Conservation (phyloP, 441 rosid species). For the Bruguiera hainesii region DNA sequence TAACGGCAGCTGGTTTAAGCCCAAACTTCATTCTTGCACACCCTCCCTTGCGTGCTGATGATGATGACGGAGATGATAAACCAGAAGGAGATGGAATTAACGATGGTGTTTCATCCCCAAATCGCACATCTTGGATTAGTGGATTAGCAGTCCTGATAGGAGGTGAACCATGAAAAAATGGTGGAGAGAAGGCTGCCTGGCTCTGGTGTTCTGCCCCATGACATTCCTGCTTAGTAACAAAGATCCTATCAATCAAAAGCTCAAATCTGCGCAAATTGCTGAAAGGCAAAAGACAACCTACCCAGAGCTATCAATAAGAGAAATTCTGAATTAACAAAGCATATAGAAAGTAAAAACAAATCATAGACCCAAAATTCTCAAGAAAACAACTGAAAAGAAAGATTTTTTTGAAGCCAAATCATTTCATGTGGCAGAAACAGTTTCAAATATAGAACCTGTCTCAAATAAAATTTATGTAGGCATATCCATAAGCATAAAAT, state of each 20-base stretch:
- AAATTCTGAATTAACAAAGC: no score
- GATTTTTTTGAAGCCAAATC: no score
- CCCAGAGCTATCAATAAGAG: no score
- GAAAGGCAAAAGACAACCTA: no score
- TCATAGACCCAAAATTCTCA: no score
- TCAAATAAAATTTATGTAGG: no score
- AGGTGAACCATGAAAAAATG: slow-evolving; percentile 78
- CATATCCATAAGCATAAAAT: no score
- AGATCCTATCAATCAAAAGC: neutral
- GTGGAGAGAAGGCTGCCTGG: slow-evolving; percentile 57
- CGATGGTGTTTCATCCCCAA: slow-evolving; percentile 43
- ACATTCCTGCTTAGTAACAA: slow-evolving; percentile 46
- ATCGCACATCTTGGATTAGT: slow-evolving; percentile 66
- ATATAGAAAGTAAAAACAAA: no score
- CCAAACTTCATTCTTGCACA: slow-evolving; percentile 70
- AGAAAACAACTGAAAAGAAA: no score
- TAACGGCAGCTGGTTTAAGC: slow-evolving; percentile 78
- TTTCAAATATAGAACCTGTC: no score
- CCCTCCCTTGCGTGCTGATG: slow-evolving; percentile 51
- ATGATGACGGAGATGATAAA: slow-evolving; percentile 44
- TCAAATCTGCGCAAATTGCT: neutral
- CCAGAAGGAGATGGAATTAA: slow-evolving; percentile 48
- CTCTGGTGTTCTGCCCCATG: slow-evolving; percentile 42
- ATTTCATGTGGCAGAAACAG: no score
- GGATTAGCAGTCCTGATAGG: slow-evolving; percentile 79